phyloP scores from a whole-genome alignment of 805 yeast genomes.

The Cyberlindnera americana region DNA sequence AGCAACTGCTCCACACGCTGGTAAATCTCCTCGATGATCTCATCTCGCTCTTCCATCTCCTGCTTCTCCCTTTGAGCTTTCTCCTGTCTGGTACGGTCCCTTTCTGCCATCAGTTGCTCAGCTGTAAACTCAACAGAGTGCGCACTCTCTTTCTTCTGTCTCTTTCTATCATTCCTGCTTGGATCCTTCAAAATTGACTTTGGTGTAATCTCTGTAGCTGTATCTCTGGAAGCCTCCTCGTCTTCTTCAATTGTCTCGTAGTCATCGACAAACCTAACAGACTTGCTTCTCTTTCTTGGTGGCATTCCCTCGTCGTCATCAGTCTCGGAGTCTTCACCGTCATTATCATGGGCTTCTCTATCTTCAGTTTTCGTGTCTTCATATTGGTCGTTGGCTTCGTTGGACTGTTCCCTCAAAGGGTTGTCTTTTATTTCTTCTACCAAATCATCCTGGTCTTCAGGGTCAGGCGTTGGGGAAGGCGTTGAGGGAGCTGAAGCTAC shows the following conservation, averaged over 20 bases:
- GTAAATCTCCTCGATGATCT: slow-evolving; percentile 12
- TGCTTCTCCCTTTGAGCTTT: slow-evolving; percentile 3
- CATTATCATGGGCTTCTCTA: no score
- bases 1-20: slow-evolving; percentile 10
- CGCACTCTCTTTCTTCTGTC: neutral
- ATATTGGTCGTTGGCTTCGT: neutral
- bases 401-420: neutral
- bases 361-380: neutral
- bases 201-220: neutral
- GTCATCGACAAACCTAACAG: slow-evolving; percentile 8
- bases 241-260: neutral
- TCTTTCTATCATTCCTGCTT: neutral
- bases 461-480: neutral
- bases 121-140: neutral
- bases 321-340: neutral
- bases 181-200: slow-evolving; percentile 6
- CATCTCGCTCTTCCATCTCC: slow-evolving; percentile 7
- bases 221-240: neutral
- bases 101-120: neutral
- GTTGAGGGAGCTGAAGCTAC: neutral
- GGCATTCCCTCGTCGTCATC: slow-evolving; percentile 2
- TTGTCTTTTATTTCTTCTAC: neutral
- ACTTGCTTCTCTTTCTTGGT: slow-evolving; percentile 2
- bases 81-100: slow-evolving; percentile 2
- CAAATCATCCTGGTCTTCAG: neutral